Base-by-base conservation (phyloP, 345 rosid species). In the Acer negundo region DNA sequence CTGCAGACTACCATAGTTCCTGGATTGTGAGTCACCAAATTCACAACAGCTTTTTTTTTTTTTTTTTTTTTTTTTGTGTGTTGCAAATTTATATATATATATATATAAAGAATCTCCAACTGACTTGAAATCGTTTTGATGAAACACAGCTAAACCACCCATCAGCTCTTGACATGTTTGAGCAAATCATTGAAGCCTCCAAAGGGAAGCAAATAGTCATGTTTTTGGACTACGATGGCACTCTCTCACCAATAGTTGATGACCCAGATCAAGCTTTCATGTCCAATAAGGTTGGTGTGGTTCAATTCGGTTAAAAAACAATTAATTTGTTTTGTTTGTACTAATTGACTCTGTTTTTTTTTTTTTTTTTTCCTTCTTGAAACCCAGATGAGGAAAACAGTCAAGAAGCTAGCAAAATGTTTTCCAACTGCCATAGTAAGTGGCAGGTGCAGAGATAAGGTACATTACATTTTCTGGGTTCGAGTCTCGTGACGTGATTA, bases 371-470 rank as follows among this genome's bases (percentile, higher is more conserved):
- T n/a, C n/a, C 11, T 22, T 1, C n/a, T 62, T 10, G 7, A 66
- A 47, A n/a, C 20, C 17, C 79, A 95, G 99, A 95, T 95, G 98
- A 93, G 99, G 82, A 86, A 75, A 74, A 88, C 98, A 1, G 97
- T 95, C 22, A 91, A 84, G 75, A 88, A 81, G 35, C 76, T 87
- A 0, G 98, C 94, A 0, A 84, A 82, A 22, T 86, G 84, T 75
- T 95, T 91, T 77, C 97, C 98, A 11, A 95, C 99, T 10, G 98
- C 99, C 2, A 95, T 95, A 63, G 97, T 95, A 68, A 92, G 91
- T 69, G 99, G 99, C 22, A 92, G 99, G 77, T 89, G 99, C 86
- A 87, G 94, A 66, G 96, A 95, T 87, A 95, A 95, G 97, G 99
- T 94, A 80, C 82, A 75, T 82, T 59, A 59, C 63, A 19, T 20